These are phyloP conservation scores for Limnanthes douglasii DNA, from an alignment of 345 rosid species.

Conservation along the genomic window DNA sequence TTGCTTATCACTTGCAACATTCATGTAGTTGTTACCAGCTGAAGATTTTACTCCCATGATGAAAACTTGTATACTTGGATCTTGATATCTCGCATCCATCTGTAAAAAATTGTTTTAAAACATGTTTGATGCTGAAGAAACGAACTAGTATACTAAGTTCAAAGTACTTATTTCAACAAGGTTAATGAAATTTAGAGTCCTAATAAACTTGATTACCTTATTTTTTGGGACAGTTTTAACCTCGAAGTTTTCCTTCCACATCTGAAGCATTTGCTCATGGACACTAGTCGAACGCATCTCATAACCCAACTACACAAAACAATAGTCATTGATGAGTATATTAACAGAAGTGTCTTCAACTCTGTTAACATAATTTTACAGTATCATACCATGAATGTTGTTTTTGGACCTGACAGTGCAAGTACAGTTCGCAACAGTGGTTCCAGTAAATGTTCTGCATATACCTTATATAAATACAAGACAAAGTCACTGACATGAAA, in stretches of 20 bases:
- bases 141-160: too few relatives aligned
- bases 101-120: conserved; percentile 13
- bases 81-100: conserved; percentile 81
- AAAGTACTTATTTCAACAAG: not conserved
- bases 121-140: not conserved
- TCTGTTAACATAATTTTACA: too few relatives aligned
- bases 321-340: conserved; percentile 4
- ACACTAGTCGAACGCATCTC: conserved; percentile 80
- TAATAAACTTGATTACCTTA: conserved; percentile 51
- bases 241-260: conserved; percentile 66
- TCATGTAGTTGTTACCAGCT: conserved; percentile 12
- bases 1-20: conserved; percentile 6
- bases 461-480: conserved; percentile 36
- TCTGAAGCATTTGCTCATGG: conserved; percentile 75
- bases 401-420: conserved; percentile 73
- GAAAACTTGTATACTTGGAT: conserved; percentile 80
- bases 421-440: conserved; percentile 56
- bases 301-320: conserved; percentile 54
- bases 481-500: conserved; percentile 9
- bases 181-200: too few relatives aligned
- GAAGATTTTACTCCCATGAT: conserved; percentile 42
- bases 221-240: conserved; percentile 59
- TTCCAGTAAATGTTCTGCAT: conserved; percentile 85
- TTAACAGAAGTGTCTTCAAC: not conserved
- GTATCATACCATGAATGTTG: conserved; percentile 51